A percentile compares a stretch with the other conserved stretches of the same genome.
Evolutionary conservation across 208 protist species (phyloP).

Genomic region (Leishmania gerbilli): DNA sequence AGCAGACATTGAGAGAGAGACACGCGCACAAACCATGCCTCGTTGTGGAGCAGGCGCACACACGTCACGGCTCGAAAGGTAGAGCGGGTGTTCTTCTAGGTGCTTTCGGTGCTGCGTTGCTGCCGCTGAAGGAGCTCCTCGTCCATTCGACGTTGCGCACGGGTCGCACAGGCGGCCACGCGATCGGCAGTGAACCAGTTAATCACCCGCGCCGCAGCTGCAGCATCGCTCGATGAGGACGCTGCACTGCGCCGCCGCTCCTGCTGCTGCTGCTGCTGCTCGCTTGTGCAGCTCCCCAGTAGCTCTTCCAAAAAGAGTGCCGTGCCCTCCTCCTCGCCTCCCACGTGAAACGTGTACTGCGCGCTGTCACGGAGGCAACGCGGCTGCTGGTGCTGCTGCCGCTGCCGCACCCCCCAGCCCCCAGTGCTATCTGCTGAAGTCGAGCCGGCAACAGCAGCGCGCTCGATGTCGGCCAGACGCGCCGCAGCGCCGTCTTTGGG

Average conservation of each 20-base stretch:
- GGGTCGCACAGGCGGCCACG: slow-evolving; percentile 25
- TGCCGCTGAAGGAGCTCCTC: slow-evolving; percentile 4
- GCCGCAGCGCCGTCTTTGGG: slow-evolving; percentile 19
- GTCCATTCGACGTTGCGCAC: slow-evolving; percentile 16
- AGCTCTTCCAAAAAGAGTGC: slow-evolving; percentile 51
- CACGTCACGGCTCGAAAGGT: neutral
- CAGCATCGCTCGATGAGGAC: neutral
- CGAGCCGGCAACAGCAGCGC: neutral
- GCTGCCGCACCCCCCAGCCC: neutral
- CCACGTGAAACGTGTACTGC: slow-evolving; percentile 38
- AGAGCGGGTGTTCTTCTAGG: neutral
- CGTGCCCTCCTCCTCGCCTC: slow-evolving; percentile 67
- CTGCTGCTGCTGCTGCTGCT: slow-evolving; percentile 8
- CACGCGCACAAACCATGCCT: neutral
- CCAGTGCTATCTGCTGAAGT: neutral
- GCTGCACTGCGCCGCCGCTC: neutral
- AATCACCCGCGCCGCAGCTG: neutral
- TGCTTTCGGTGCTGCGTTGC: neutral
- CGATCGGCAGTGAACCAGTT: slow-evolving; percentile 35
- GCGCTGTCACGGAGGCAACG: neutral
- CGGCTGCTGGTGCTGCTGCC: neutral
- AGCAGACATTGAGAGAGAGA: neutral
- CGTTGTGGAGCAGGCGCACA: neutral
- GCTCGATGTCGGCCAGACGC: slow-evolving; percentile 9
- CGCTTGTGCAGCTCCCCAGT: slow-evolving; percentile 19